A percentile compares a stretch with the other conserved stretches of the same genome.
phyloP scores from a whole-genome alignment of 805 yeast genomes.

The Candida glaebosa region DNA sequence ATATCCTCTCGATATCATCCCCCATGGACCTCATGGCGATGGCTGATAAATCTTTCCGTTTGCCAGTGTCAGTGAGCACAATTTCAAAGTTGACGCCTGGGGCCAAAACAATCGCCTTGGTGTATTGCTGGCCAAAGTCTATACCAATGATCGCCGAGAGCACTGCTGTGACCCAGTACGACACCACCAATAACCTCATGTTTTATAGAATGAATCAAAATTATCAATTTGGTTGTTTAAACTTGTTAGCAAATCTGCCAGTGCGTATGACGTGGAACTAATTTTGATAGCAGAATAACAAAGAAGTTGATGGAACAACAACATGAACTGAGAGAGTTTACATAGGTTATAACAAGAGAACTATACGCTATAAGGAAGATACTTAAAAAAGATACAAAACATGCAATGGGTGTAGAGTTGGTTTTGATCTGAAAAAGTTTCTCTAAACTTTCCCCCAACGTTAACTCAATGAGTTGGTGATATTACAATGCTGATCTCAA shows the following conservation, averaged over 20 bases:
- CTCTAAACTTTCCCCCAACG: too few species aligned
- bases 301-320: neutral
- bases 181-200: slow-evolving; percentile 10
- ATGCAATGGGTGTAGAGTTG: too few species aligned
- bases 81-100: slow-evolving; percentile 88
- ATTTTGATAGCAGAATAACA: too few species aligned
- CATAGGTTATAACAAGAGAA: too few species aligned
- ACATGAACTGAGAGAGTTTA: too few species aligned
- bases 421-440: too few species aligned
- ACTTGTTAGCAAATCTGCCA: neutral
- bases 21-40: slow-evolving; percentile 6
- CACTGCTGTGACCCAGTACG: slow-evolving; percentile 15
- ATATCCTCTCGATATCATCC: slow-evolving; percentile 62
- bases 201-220: too few species aligned
- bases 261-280: neutral
- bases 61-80: slow-evolving; percentile 84
- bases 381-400: too few species aligned
- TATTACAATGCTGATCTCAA: too few species aligned
- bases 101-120: slow-evolving; percentile 85
- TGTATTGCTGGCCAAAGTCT: slow-evolving; percentile 84
- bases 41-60: slow-evolving; percentile 58
- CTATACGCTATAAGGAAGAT: too few species aligned
- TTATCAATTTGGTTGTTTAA: neutral
- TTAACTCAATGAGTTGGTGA: too few species aligned
- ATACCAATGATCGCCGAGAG: slow-evolving; percentile 75